Evolutionary conservation across 306 rosid genomes (phyloP), one percentile per base, ranked within the genome.

Genomic region (Ziziphus jujuba): DNA sequence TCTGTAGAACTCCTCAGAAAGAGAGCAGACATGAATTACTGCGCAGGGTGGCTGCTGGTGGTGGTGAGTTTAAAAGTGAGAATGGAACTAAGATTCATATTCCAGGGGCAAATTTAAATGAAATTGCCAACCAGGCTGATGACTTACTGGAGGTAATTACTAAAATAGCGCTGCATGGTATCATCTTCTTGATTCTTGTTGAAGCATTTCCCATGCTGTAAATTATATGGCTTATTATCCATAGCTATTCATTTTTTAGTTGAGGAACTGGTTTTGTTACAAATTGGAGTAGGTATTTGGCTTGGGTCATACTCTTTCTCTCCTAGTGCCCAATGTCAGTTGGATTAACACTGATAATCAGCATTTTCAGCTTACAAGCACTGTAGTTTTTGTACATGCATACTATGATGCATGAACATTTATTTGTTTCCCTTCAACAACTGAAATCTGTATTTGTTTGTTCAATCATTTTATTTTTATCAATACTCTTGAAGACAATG

Each of bases 51-150:
- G 98, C 98, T 61, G 92, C 85, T 50, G 98, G 97, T 22, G 98
- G 98, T 48, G 98, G 98, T 17, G 75, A 35, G 31, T 92, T 92
- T 72, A 76, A 86, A 78, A 86, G 85, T 20, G 61, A 87, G 69
- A 79, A 84, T 63, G 89, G 80, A 43, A 69, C 85, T 56, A 84
- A 81, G 78, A 60, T 89, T 76, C 98, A 89, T 69, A 82, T 92
- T 74, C 98, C 98, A 1, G 89, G 79, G 59, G 93, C 93, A 81
- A 92, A 92, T 79, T 85, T 89, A 40, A 87, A 92, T 61, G 97
- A 92, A 63, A 89, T 92, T 68, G 97, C 97, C 48, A 92, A 92
- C 77, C 98, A 92, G 76, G 96, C 98, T 52, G 98, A 92, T 84
- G 98, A 92, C 77, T 70, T 92, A 56, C 77, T 92, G 40, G 98